A percentile compares a stretch with the other conserved stretches of the same genome.
phyloP scores from a whole-genome alignment of 2,329 filamentous ascomycete species.

The Nigrospora oryzae region DNA sequence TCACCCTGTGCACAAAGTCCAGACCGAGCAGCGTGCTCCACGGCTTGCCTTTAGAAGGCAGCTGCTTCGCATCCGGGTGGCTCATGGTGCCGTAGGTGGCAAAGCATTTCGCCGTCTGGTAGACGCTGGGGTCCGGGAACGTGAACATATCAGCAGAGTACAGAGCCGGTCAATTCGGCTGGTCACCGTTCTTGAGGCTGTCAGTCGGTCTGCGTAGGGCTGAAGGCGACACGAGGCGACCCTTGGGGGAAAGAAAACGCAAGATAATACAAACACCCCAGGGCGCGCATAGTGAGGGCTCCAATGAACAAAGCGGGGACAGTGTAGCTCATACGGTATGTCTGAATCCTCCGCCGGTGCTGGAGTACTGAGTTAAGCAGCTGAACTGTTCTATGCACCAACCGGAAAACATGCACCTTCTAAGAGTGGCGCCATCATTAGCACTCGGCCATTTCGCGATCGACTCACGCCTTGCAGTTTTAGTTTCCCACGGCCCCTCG shows the following conservation, averaged over 20 bases:
- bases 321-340: no score
- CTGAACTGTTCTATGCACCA: constrained; percentile 2
- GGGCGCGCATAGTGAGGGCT: no score
- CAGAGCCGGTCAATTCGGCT: no score
- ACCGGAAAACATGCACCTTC: not conserved
- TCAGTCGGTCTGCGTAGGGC: no score
- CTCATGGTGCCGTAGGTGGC: constrained; percentile 61
- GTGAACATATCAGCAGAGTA: constrained; percentile 30
- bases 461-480: constrained; percentile 1
- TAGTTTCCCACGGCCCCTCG: not conserved
- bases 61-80: constrained; percentile 63
- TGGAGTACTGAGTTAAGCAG: not conserved
- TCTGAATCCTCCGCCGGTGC: no score
- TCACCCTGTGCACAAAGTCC: constrained; percentile 60
- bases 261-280: no score
- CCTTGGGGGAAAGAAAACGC: no score
- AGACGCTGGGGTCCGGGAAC: constrained; percentile 33
- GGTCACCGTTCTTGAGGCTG: not conserved
- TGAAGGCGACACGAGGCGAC: no score
- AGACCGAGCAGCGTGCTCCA: constrained; percentile 62
- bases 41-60: constrained; percentile 65
- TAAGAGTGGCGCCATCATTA: not conserved
- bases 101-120: constrained; percentile 60
- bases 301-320: no score
- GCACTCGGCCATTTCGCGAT: not conserved